Percentiles rank a stretch among this genome's conserved stretches.
These are phyloP conservation scores for Rosellinia necatrix DNA, from an alignment of 2,329 filamentous ascomycete species.

Conservation along the genomic window DNA sequence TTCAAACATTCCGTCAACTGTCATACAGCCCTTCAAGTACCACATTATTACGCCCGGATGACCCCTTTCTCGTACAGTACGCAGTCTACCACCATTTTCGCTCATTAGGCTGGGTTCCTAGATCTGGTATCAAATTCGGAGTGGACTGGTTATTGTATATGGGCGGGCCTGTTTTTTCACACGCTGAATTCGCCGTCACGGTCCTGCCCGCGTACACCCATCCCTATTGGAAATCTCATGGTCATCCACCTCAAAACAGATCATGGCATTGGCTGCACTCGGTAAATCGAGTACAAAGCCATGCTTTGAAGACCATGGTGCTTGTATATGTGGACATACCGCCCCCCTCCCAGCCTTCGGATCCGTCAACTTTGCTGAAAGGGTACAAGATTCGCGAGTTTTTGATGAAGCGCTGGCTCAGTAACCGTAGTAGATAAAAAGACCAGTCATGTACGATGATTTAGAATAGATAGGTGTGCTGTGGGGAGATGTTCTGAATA, in stretches of 20 bases:
- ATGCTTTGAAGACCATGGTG: conserved; percentile 88
- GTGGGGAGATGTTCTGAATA: conserved; percentile 7
- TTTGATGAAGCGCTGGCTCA: conserved; percentile 80
- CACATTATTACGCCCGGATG: conserved; percentile 67
- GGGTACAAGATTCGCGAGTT: conserved; percentile 81
- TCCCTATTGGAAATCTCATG: conserved; percentile 68
- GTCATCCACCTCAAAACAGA: conserved; percentile 53
- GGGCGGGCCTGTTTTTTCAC: conserved; percentile 89
- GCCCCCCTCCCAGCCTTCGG: conserved; percentile 59
- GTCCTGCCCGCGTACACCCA: conserved; percentile 83
- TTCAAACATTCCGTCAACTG: conserved; percentile 69
- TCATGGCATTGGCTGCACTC: conserved; percentile 87
- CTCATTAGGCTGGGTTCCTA: conserved; percentile 91
- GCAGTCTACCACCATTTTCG: conserved; percentile 95
- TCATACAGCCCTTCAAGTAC: conserved; percentile 69
- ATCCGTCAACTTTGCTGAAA: conserved; percentile 67
- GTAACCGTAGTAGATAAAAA: conserved; percentile 68
- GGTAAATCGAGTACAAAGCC: conserved; percentile 84
- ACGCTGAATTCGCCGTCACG: conserved; percentile 89
- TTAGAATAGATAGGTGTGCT: conserved; percentile 1
- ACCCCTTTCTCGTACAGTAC: conserved; percentile 85
- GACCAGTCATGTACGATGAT: conserved; percentile 12
- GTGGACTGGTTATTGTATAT: conserved; percentile 95
- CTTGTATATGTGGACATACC: conserved; percentile 92
- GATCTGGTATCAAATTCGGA: conserved; percentile 91